Evolutionary conservation across 2,329 filamentous ascomycete species (phyloP), one percentile per base, ranked within the genome.

Genomic region (Amylocarpus encephaloides): DNA sequence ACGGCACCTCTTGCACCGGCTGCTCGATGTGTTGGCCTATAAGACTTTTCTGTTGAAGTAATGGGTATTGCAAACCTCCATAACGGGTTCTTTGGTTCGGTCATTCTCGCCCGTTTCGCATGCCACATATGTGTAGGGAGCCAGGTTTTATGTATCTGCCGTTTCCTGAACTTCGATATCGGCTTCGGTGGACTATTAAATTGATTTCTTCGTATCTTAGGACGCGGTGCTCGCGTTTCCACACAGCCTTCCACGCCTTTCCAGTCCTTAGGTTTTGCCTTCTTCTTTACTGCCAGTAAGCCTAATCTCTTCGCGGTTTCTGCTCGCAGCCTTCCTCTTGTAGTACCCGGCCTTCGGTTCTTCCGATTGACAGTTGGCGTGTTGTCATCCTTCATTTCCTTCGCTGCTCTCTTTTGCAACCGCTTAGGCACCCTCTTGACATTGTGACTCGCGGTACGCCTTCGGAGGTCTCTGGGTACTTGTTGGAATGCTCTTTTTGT

Each of bases 61-160:
- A 95, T 67, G 0, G 91, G 89, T 19, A 97, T 73, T 1, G 88
- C 82, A 67, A 96, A 95, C 36, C 90, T 80, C 93, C 93, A 98
- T n/a, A 93, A 69, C 2, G 88, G 85, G 40, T 85, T 77, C 43
- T 79, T 83, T 0, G 88, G 85, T 6, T 80, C 77, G 0, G 90
- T 90, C 87, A 98, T 94, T 53, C 80, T 86, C 18, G 93, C 89
- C 52, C 93, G 77, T 68, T 98, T 98, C 2, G 92, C 84, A 69
- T 95, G 91, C 79, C 87, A 98, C 57, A 94, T 71, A 67, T 98
- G 93, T 6, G 93, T 97, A 0, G 93, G 93, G 13, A 98, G 74
- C 89, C 92, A 96, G 2, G 87, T 90, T 73, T 97, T 97, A 67
- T 87, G 77, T 41, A 85, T 72, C 66, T 97, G 92, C 30, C 93